Evolutionary conservation across 257 asterid species (phyloP), one percentile per base, ranked within the genome.

Genomic region (Solanum sitiens): DNA sequence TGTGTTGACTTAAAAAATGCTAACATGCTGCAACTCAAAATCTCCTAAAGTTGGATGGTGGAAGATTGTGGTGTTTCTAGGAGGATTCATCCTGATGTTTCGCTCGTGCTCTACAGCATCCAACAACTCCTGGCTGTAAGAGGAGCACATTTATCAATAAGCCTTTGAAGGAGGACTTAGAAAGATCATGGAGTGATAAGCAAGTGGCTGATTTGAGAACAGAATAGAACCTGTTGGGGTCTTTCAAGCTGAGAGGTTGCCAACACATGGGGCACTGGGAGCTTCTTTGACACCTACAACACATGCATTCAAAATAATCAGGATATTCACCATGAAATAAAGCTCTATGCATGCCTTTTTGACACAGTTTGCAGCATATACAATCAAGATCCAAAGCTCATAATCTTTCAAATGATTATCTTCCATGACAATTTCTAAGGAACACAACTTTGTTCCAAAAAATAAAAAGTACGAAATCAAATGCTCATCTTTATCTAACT

Each of bases 1-100:
- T 65, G 3, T 2, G 27, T 3, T 25, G 75, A 27, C 42, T 33
- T 83, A 3, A 44, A 33, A 86, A 75, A 10, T n/a, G 93, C 95
- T 30, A 88, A 97, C 99, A 91, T 97, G 98, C 87, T 97, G 99
- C 86, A 97, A 90, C 93, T 96, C 99, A 75, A 97, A 96, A 92
- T 97, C 98, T 42, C 98, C 99, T 68, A 97, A 91, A 47, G 99
- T 93, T 65, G 99, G 99, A 90, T 97, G 99, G 91, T 95, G 99
- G 89, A 96, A 96, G 74, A 96, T 95, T 59, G 98, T 89, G 3
- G 98, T 89, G 88, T 91, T 97, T 92, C 99, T 92, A 23, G 98
- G 96, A 39, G 98, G 99, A 89, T 94, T 97, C 96, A 92, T 94
- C 86, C 95, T 90, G n/a, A 95, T 73, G 73, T 93, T 93, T 90